phyloP scores from a whole-genome alignment of 805 yeast genomes.

The Suhomyces kilbournensis region DNA sequence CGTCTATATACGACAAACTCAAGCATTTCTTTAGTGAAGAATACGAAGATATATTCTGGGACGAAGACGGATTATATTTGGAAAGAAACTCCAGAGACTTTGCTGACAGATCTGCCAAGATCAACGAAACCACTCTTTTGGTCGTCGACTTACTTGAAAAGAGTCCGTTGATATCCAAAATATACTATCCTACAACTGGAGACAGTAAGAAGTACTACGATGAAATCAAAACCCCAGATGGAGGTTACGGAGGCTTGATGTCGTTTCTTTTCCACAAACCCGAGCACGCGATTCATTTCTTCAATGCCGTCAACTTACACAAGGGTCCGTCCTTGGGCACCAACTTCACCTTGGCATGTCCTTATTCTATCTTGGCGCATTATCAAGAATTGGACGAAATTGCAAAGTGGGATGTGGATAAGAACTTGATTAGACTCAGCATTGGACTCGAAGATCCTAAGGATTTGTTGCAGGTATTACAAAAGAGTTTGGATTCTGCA shows the following conservation, averaged over 20 bases:
- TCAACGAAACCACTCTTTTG: constrained; percentile 54
- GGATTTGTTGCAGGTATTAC: constrained; percentile 50
- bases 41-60: constrained; percentile 80
- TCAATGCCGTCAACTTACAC: constrained; percentile 63
- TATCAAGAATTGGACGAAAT: constrained; percentile 77
- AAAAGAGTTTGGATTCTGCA: constrained; percentile 50
- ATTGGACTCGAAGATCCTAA: constrained; percentile 77
- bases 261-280: constrained; percentile 68
- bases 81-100: constrained; percentile 95
- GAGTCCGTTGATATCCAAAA: constrained; percentile 53
- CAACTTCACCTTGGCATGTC: constrained; percentile 84
- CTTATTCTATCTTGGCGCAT: constrained; percentile 85
- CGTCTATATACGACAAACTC: constrained; percentile 48
- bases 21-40: constrained; percentile 49
- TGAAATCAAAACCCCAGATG: constrained; percentile 56
- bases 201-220: constrained; percentile 67
- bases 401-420: constrained; percentile 78
- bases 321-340: constrained; percentile 94
- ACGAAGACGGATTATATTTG: constrained; percentile 86
- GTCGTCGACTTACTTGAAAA: constrained; percentile 52
- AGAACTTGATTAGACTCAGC: constrained; percentile 73
- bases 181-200: constrained; percentile 68
- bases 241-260: constrained; percentile 88
- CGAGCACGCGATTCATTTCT: constrained; percentile 67
- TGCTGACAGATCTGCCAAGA: constrained; percentile 53